These are phyloP conservation scores for Picea sitchensis DNA, from an alignment of 75 land plant species.

Conservation along the genomic window DNA sequence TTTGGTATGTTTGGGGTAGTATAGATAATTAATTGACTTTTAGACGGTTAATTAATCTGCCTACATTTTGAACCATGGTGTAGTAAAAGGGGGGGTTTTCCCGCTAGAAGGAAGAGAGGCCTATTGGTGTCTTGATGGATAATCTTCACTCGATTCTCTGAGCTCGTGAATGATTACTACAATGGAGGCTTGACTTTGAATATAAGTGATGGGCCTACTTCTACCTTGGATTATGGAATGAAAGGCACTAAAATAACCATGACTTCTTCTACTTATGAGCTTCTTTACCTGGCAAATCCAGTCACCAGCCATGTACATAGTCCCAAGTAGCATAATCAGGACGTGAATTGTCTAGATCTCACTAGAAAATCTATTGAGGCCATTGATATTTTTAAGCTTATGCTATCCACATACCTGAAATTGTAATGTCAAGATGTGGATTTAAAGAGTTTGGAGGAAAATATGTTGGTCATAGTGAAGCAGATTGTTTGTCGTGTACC, in stretches of 20 bases:
- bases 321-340: constrained; percentile 59
- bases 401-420: constrained; percentile 45
- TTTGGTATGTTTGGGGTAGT: too few relatives aligned
- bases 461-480: constrained; percentile 41
- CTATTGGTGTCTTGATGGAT: constrained; percentile 51
- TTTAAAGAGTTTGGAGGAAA: constrained; percentile 57
- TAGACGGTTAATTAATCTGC: too few relatives aligned
- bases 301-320: constrained; percentile 40
- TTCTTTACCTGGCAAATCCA: constrained; percentile 38
- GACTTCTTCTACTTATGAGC: constrained; percentile 60
- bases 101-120: constrained; percentile 21
- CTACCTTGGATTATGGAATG: constrained; percentile 59
- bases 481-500: constrained; percentile 36
- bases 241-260: constrained; percentile 62
- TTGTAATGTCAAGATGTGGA: constrained; percentile 61
- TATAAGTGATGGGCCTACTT: constrained; percentile 41
- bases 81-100: too few relatives aligned
- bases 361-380: constrained; percentile 53
- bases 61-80: too few relatives aligned
- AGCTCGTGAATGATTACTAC: constrained; percentile 66
- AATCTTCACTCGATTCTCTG: constrained; percentile 51
- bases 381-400: constrained; percentile 52
- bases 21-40: too few relatives aligned
- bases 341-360: constrained; percentile 56
- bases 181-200: constrained; percentile 64